A percentile compares a stretch with the other conserved stretches of the same genome.
phyloP scores from a whole-genome alignment of 306 rosid species.

The Cucumis sativus region DNA sequence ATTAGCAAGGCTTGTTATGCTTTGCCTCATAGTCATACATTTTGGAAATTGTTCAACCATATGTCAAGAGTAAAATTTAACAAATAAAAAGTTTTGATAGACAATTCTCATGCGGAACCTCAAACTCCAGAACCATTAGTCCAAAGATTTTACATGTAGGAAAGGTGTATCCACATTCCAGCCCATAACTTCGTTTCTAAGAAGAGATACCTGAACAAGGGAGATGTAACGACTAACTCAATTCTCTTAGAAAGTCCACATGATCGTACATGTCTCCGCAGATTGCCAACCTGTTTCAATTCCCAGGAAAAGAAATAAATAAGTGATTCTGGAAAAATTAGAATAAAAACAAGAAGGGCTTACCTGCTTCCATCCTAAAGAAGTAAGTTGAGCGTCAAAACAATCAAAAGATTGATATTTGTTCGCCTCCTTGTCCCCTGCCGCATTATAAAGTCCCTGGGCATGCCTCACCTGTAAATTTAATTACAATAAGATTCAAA shows the following conservation, averaged over 20 bases:
- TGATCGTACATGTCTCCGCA: conserved; percentile 58
- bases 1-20: background rate
- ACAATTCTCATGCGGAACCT: background rate
- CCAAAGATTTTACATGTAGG: background rate
- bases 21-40: background rate
- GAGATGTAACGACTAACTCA: conserved; percentile 69
- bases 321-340: background rate
- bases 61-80: background rate
- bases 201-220: conserved; percentile 62
- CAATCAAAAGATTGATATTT: conserved; percentile 57
- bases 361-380: conserved; percentile 96
- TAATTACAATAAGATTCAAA: background rate
- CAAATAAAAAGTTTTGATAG: background rate
- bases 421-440: conserved; percentile 44
- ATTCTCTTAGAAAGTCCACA: conserved; percentile 50
- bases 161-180: background rate
- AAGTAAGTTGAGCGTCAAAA: conserved; percentile 77
- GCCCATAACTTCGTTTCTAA: background rate
- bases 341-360: background rate
- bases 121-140: background rate
- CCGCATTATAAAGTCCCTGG: conserved; percentile 84
- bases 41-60: background rate
- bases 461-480: conserved; percentile 85
- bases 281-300: conserved; percentile 61
- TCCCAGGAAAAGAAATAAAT: background rate